phyloP scores from a whole-genome alignment of 768 basidiomycete genomes.

The Gloeophyllum trabeum region DNA sequence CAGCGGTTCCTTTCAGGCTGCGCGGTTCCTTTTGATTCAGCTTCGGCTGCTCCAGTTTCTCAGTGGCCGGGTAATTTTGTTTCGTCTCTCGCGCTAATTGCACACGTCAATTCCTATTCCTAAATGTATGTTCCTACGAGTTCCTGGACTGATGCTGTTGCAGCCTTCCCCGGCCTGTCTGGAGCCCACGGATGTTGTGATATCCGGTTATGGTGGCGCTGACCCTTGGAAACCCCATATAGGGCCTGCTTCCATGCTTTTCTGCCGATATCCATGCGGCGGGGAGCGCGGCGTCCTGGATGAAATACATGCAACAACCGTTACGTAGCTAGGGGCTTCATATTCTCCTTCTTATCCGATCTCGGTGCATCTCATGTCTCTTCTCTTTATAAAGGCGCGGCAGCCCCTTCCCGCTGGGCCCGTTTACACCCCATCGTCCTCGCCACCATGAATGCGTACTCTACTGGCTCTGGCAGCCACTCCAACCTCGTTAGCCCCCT shows the following conservation, averaged over 20 bases:
- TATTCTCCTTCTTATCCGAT: slow-evolving; percentile 13
- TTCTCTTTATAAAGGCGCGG: background rate
- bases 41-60: too few relatives aligned
- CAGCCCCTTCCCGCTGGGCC: too few relatives aligned
- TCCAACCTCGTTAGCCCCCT: slow-evolving; percentile 12
- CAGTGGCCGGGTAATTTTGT: too few relatives aligned
- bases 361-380: background rate
- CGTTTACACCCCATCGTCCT: background rate
- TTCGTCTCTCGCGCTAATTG: too few relatives aligned
- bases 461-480: slow-evolving; percentile 3
- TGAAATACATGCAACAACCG: slow-evolving; percentile 10
- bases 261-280: slow-evolving; percentile 9
- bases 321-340: slow-evolving; percentile 20
- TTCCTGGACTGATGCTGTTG: too few relatives aligned
- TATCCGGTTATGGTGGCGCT: background rate
- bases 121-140: too few relatives aligned
- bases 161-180: background rate
- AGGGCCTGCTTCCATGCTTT: background rate
- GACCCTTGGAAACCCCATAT: background rate
- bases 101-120: too few relatives aligned
- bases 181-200: background rate
- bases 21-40: too few relatives aligned
- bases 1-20: too few relatives aligned
- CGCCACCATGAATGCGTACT: background rate
- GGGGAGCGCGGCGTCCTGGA: slow-evolving; percentile 7